Evolutionary conservation across 2,329 filamentous ascomycete genomes (phyloP).

Genomic region (Berkeleyomyces rouxiae): DNA sequence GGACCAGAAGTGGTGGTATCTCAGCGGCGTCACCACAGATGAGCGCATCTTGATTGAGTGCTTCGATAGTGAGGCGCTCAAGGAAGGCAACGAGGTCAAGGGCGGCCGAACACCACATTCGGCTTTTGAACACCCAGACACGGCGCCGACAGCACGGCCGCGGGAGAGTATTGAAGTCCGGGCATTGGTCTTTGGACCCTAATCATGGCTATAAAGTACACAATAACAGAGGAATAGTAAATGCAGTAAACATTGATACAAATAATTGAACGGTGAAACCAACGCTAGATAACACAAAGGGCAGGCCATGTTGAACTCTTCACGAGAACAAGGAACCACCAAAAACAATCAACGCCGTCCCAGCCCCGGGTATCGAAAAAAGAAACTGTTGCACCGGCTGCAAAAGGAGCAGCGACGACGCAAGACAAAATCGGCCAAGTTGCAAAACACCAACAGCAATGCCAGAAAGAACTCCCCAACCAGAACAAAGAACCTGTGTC

Average conservation of each 20-base stretch:
- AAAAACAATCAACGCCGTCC: neutral
- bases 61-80: conserved; percentile 40
- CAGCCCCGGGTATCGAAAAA: neutral
- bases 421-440: no score
- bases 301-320: neutral
- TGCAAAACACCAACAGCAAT: neutral
- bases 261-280: neutral
- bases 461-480: neutral
- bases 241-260: neutral
- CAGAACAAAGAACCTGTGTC: neutral
- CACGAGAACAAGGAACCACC: neutral
- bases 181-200: conserved; percentile 58
- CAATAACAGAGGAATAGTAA: neutral
- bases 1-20: conserved; percentile 59
- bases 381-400: neutral
- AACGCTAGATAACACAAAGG: conserved; percentile 15
- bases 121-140: conserved; percentile 63
- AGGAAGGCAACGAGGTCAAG: conserved; percentile 34
- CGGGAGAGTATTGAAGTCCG: conserved; percentile 85
- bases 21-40: conserved; percentile 57
- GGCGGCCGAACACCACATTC: conserved; percentile 51
- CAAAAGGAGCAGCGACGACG: no score
- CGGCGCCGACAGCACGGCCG: conserved; percentile 48
- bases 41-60: conserved; percentile 67
- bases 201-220: neutral